Conservation (phyloP, 2,329 filamentous ascomycete genomes). For the Pyrenophora tritici-repentis region DNA sequence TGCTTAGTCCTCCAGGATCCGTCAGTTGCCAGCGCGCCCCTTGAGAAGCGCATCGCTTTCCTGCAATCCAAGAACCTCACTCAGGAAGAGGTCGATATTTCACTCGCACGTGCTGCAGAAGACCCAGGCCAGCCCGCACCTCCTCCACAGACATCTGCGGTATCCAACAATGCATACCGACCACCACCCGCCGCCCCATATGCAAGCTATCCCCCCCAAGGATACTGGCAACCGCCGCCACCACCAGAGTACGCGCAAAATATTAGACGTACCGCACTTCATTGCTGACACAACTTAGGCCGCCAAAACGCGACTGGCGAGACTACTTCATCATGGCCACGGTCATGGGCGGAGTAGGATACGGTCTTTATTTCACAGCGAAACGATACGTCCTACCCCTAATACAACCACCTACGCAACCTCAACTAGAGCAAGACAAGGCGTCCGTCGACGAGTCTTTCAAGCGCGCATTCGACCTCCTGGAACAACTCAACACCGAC, state of each 20-base stretch:
- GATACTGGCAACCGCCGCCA: constrained; percentile 59
- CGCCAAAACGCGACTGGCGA: constrained; percentile 88
- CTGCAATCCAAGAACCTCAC: constrained; percentile 96
- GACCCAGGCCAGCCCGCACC: constrained; percentile 54
- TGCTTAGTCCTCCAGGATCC: constrained; percentile 86
- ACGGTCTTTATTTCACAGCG: constrained; percentile 84
- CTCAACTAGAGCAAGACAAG: constrained; percentile 94
- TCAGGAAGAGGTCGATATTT: constrained; percentile 88
- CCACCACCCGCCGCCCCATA: constrained; percentile 55
- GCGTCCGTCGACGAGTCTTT: constrained; percentile 90
- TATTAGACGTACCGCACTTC: background rate
- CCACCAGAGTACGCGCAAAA: constrained; percentile 56
- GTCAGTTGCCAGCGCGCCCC: constrained; percentile 82
- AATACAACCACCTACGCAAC: constrained; percentile 89
- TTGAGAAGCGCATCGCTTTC: constrained; percentile 92
- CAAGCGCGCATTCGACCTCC: constrained; percentile 84
- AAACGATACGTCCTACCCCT: constrained; percentile 90
- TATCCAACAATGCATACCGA: constrained; percentile 51
- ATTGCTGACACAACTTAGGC: constrained; percentile 32
- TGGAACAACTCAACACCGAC: constrained; percentile 90
- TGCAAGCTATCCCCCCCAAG: constrained; percentile 57
- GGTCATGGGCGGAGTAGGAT: constrained; percentile 84
- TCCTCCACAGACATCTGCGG: constrained; percentile 52
- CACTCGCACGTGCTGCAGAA: constrained; percentile 75
- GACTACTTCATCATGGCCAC: constrained; percentile 99